phyloP scores from a whole-genome alignment of 31 red algal species.

The Asparagopsis taxiformis region DNA sequence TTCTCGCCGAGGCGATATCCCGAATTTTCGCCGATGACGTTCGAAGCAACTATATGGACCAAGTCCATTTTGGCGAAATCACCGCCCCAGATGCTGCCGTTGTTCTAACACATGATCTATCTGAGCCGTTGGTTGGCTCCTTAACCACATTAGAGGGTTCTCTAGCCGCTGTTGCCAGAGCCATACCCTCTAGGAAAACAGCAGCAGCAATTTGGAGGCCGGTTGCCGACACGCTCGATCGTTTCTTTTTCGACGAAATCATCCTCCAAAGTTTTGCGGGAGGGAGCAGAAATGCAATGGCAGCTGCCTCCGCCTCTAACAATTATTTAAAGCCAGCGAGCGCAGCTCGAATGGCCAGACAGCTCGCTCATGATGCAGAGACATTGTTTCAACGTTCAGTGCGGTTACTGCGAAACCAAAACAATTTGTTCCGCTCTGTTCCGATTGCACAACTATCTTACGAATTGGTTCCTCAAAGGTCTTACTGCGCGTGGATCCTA shows the following conservation, averaged over 20 bases:
- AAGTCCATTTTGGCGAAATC: slow-evolving; percentile 58
- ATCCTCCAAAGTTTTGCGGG: slow-evolving; percentile 51
- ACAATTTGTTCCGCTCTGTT: slow-evolving; percentile 33
- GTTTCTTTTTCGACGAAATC: slow-evolving; percentile 51
- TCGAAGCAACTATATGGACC: slow-evolving; percentile 26
- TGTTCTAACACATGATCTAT: slow-evolving; percentile 64
- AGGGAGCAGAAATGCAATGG: slow-evolving; percentile 56
- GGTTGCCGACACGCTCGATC: slow-evolving; percentile 35
- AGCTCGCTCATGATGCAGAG: slow-evolving; percentile 31
- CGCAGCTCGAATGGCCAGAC: slow-evolving; percentile 38
- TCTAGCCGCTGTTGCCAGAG: slow-evolving; percentile 18
- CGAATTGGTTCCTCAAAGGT: slow-evolving; percentile 46
- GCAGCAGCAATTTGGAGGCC: slow-evolving; percentile 52
- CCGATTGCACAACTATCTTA: slow-evolving; percentile 36
- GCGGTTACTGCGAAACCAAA: slow-evolving; percentile 39
- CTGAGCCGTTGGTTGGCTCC: slow-evolving; percentile 34
- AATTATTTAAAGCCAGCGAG: slow-evolving; percentile 17
- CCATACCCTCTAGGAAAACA: slow-evolving; percentile 46
- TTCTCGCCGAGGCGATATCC: slow-evolving; percentile 33
- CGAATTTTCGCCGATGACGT: slow-evolving; percentile 33
- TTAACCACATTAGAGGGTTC: slow-evolving; percentile 35
- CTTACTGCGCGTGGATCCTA: slow-evolving; percentile 17
- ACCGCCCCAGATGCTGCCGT: slow-evolving; percentile 48
- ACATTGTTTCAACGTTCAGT: slow-evolving; percentile 46
- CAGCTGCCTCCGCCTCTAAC: slow-evolving; percentile 40